phyloP scores from a whole-genome alignment of 2,329 filamentous ascomycete genomes.

The Blastomyces parvus region DNA sequence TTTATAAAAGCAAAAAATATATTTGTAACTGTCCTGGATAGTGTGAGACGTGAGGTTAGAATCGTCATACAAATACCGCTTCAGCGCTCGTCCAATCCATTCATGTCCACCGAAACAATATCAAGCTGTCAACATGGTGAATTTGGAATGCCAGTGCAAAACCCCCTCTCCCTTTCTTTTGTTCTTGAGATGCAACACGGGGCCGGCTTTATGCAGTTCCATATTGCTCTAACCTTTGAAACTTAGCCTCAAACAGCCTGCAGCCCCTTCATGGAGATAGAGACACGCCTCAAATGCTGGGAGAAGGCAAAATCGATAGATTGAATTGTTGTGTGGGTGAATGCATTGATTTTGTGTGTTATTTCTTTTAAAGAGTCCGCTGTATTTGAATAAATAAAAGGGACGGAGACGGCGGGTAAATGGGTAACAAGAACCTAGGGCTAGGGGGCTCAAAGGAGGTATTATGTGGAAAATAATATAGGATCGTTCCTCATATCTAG shows the following conservation, averaged over 20 bases:
- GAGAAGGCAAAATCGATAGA: not conserved
- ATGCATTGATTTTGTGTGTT: not conserved
- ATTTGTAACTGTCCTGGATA: not conserved
- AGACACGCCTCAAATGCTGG: not conserved
- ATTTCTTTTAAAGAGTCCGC: not conserved
- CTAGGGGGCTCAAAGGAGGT: not conserved
- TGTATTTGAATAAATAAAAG: not conserved
- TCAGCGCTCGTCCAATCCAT: not conserved
- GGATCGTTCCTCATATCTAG: not conserved
- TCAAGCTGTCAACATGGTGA: not conserved
- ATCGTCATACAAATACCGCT: not conserved
- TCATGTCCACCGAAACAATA: not conserved
- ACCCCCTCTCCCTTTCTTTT: not conserved
- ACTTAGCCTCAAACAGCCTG: not conserved
- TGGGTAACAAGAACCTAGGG: not conserved
- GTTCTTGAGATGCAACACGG: not conserved
- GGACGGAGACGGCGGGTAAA: not conserved
- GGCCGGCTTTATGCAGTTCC: not conserved
- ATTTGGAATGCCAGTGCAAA: not conserved
- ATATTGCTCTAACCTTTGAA: not conserved
- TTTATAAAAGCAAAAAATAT: too few relatives aligned
- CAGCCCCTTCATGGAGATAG: not conserved
- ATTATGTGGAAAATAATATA: not conserved
- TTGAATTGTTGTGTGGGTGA: not conserved
- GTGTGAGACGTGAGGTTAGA: not conserved